Conservation (phyloP, 139 green algal genomes). For the Chlamydomonas incerta region DNA sequence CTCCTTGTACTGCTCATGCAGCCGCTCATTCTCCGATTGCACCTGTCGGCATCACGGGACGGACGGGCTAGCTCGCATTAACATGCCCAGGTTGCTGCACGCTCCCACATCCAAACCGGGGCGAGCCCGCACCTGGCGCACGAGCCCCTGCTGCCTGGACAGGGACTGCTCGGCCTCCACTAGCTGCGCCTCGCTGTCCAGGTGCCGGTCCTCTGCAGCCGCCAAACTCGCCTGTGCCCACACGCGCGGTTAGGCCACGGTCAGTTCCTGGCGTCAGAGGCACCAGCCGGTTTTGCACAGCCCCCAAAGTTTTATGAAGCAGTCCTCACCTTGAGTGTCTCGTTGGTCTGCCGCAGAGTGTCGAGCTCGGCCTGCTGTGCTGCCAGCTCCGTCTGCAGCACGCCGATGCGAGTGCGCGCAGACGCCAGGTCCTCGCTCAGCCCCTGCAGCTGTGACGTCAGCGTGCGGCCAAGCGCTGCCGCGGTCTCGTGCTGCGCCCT, state of each 20-base stretch:
- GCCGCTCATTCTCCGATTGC: constrained; percentile 17
- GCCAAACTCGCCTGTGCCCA: not conserved
- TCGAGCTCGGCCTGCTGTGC: constrained; percentile 10
- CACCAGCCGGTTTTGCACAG: too few species aligned
- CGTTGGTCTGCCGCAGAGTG: constrained; percentile 1
- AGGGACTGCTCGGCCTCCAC: constrained; percentile 31
- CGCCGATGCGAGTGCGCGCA: constrained; percentile 32
- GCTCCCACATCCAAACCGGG: too few species aligned
- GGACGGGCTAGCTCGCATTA: too few species aligned
- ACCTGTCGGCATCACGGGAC: too few species aligned
- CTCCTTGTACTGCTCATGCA: constrained; percentile 5
- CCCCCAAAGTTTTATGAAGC: too few species aligned
- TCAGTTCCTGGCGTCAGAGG: too few species aligned
- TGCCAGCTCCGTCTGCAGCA: constrained; percentile 24
- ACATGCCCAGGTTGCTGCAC: too few species aligned
- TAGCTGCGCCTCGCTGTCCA: constrained; percentile 26
- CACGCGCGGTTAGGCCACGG: too few species aligned
- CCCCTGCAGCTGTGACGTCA: constrained; percentile 9
- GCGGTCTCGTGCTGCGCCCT: constrained; percentile 32
- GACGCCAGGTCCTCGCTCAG: constrained; percentile 2
- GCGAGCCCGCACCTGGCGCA: not conserved
- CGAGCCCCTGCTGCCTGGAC: constrained; percentile 24
- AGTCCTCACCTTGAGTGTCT: constrained; percentile 6
- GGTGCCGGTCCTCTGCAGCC: constrained; percentile 12
- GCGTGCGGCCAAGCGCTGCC: not conserved